Evolutionary conservation across 2,329 filamentous ascomycete species (phyloP).

Genomic region (Mycocentrospora acerina): DNA sequence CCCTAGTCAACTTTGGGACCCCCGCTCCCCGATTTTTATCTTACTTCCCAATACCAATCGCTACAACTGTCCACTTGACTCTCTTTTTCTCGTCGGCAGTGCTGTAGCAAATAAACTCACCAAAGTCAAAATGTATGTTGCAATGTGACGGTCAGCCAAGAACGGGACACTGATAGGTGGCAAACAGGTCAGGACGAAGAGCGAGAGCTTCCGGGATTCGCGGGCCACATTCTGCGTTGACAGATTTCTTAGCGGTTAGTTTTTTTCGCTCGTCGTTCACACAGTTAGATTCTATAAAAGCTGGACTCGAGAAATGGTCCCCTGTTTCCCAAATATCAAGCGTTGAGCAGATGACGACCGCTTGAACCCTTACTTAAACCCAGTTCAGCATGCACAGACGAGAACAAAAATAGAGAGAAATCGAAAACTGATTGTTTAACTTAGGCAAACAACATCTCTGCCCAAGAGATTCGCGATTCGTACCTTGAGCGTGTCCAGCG

Average conservation of each 20-base stretch:
- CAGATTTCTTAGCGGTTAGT: conserved; percentile 66
- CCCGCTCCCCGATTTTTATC: conserved; percentile 6
- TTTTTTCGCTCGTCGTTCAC: not conserved
- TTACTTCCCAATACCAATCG: conserved; percentile 1
- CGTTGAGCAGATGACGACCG: no score
- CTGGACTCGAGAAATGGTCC: no score
- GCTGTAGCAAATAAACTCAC: not conserved
- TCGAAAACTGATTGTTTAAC: conserved; percentile 1
- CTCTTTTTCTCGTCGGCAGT: not conserved
- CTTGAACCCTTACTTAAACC: no score
- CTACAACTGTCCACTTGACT: not conserved
- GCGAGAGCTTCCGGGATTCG: conserved; percentile 51
- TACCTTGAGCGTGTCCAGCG: conserved; percentile 57
- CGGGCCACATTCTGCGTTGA: conserved; percentile 66
- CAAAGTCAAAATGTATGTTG: conserved; percentile 17
- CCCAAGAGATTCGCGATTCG: conserved; percentile 62
- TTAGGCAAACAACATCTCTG: conserved; percentile 72
- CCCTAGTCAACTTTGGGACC: conserved; percentile 5
- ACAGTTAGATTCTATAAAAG: no score
- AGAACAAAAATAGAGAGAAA: no score
- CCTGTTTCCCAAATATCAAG: not conserved
- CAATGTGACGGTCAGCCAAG: not conserved
- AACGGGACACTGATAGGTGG: conserved; percentile 20
- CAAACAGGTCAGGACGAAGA: conserved; percentile 34
- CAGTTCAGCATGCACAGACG: no score